Base-by-base conservation (phyloP, 2,329 filamentous ascomycete genomes). In the Sclerotinia subarctica region DNA sequence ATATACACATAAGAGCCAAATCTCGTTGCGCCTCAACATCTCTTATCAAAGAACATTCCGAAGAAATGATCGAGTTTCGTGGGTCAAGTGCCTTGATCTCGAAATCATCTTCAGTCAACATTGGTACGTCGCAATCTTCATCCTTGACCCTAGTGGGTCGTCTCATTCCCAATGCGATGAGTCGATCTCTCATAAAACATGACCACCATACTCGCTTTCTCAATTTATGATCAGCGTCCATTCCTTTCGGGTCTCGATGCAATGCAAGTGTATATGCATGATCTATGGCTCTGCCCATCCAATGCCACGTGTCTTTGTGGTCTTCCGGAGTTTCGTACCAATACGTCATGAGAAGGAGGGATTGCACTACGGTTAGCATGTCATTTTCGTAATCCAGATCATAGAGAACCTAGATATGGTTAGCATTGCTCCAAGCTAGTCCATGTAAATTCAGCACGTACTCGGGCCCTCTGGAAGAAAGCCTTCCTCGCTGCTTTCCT, bases 151-250 rank as follows among this genome's bases (percentile, higher is more conserved):
- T 86, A 51, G 93, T 97, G 5, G 94, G 94, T 66, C 94, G 88
- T 68, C 94, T 88, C 94, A 97, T 97, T 67, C 94, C 94, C 17
- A 98, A 82, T 2, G 94, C 94, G 71, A 97, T 93, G 53, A 97
- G 84, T 60, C 94, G 90, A 79, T 98, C 94, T 66, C 94, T 90
- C 88, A 97, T 97, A 76, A 96, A 97, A 71, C 92, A 96, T 44
- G 92, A 96, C 94, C 94, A 98, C 94, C 94, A 98, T 73, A 97
- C 95, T 65, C 94, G 86, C 81, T 96, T 97, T 91, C 94, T 96
- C 63, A 97, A 82, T 75, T 88, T 92, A 76, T 93, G 91, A 75
- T 91, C 90, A 65, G 86, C 84, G 3, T 90, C 85, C 86, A 97
- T 92, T 73, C 86, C 89, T 42, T 86, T 86, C 2, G 93, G 93